Evolutionary conservation across 164 flowering plant genomes (phyloP), one percentile per base, ranked within the genome.

Genomic region (Liquidambar formosana): DNA sequence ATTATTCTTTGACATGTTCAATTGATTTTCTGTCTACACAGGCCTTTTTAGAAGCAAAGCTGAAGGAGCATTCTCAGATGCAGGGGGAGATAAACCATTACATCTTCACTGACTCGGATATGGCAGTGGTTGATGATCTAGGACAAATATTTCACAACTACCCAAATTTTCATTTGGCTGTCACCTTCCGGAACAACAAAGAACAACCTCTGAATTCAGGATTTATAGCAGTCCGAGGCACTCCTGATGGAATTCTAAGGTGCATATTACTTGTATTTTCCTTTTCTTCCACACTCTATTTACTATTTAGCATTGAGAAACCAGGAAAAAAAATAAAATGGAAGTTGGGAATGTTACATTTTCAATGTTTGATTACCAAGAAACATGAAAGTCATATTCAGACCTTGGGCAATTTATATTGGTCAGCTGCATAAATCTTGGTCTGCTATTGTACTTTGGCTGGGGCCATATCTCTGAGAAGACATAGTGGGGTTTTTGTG

Each of bases 191-290:
- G 57, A 93, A 95, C 78, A 95, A 95, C 80, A 91, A 90, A 80
- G 87, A 82, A 41, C 99, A 95, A 72, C 97, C 98, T 70, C 78
- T 95, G 56, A 95, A 95, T 82, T 95, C 99, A 45, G 99, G 99
- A 75, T 91, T 95, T 68, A 91, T 93, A 68, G 97, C 97, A 27
- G 92, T 95, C 46, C 84, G 91, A 73, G 99, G 97, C 54, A 88
- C 96, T 14, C 23, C 21, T 49, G 92, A 89, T 61, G 94, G 88
- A 57, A 77, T 95, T 70, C 63, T 51, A 33, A 93, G 92, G 99
- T 91, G 28, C 47, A 28, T 43, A 13, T 66, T 15, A 57, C 23
- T 48, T 64, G 27, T 56, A 43, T 47, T 72, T 56, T 4, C 23
- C 28, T 25, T 57, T 47, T 28, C n/a, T 25, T 23, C 44, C 33